Evolutionary conservation across 768 basidiomycete genomes (phyloP).

Genomic region (Collybiopsis confluens): DNA sequence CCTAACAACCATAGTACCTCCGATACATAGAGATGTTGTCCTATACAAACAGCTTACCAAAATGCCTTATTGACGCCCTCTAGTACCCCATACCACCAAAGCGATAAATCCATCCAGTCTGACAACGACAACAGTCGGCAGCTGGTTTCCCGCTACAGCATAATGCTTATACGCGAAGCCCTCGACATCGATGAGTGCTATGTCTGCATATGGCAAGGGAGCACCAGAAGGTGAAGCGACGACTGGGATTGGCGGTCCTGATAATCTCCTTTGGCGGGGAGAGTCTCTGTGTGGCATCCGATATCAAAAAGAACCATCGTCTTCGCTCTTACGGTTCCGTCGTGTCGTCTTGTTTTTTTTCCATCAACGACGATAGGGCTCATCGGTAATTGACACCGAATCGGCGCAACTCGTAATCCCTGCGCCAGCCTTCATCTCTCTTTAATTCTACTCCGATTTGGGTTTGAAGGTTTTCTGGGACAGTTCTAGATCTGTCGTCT

Average conservation of each 20-base stretch:
- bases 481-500: conserved; percentile 18
- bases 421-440: conserved; percentile 6
- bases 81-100: conserved; percentile 28
- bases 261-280: conserved; percentile 20
- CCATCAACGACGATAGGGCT: conserved; percentile 23
- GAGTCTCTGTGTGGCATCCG: conserved; percentile 9
- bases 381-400: conserved; percentile 23
- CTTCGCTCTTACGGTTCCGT: conserved; percentile 26
- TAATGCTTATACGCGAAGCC: conserved; percentile 31
- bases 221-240: conserved; percentile 5
- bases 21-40: no score
- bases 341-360: conserved; percentile 7
- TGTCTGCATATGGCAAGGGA: conserved; percentile 16
- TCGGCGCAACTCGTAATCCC: conserved; percentile 15
- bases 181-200: conserved; percentile 29
- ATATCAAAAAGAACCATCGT: conserved; percentile 7
- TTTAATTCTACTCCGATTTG: background rate
- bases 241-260: conserved; percentile 19
- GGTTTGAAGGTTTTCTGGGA: conserved; percentile 3
- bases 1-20: no score
- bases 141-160: conserved; percentile 28
- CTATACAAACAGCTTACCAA: conserved; percentile 12
- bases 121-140: conserved; percentile 27
- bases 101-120: conserved; percentile 46
- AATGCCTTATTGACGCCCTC: conserved; percentile 30